Evolutionary conservation across 1,284 basidiomycete species (phyloP).

Genomic region (Malassezia dermatis): DNA sequence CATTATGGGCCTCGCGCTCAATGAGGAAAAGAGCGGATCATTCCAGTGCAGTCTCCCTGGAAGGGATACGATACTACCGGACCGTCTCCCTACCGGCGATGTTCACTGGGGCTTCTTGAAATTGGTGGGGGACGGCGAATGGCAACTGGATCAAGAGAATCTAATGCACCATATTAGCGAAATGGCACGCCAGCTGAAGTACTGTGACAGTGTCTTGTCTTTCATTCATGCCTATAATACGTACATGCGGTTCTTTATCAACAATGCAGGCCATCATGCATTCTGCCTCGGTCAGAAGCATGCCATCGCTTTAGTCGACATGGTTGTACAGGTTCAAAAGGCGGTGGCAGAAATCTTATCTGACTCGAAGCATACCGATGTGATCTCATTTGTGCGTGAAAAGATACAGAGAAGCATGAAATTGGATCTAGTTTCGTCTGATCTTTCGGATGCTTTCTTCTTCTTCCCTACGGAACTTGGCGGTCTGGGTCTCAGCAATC

Average conservation of each 20-base stretch:
- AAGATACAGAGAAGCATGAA: background rate
- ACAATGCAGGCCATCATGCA: background rate
- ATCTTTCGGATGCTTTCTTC: background rate
- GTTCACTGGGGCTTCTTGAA: constrained; percentile 1
- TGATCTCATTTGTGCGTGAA: background rate
- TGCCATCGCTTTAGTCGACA: background rate
- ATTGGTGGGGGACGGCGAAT: background rate
- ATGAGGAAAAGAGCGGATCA: constrained; percentile 3
- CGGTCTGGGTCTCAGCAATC: background rate
- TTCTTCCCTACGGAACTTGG: background rate
- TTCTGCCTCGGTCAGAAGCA: background rate
- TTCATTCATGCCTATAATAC: constrained; percentile 7
- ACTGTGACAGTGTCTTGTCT: background rate
- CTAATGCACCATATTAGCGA: background rate
- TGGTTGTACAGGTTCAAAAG: background rate
- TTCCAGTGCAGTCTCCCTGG: background rate
- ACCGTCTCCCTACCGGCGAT: background rate
- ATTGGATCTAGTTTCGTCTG: background rate
- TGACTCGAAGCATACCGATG: background rate
- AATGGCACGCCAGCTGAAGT: background rate
- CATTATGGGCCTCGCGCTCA: background rate
- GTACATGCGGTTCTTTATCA: constrained; percentile 1
- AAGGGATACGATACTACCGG: background rate
- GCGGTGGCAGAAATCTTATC: background rate
- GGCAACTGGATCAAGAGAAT: background rate